phyloP scores from a whole-genome alignment of 495 filamentous ascomycete genomes.

The Tuber indicum region DNA sequence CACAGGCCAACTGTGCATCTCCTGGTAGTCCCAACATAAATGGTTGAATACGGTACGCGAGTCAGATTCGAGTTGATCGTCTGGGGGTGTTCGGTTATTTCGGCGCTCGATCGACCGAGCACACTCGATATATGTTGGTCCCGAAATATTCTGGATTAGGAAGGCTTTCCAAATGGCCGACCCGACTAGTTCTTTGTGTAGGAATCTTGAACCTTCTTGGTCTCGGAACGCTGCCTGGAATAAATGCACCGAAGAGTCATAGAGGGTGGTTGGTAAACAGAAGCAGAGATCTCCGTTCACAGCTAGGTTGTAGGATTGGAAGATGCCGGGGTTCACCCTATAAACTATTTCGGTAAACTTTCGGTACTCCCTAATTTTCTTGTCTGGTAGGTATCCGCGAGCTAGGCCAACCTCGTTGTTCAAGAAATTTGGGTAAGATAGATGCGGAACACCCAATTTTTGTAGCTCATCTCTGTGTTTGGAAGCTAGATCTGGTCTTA shows the following conservation, averaged over 20 bases:
- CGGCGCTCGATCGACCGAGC: slow-evolving; percentile 22
- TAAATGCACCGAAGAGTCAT: slow-evolving; percentile 14
- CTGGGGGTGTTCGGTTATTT: slow-evolving; percentile 7
- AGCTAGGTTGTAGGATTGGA: slow-evolving; percentile 19
- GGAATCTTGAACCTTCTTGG: slow-evolving; percentile 16
- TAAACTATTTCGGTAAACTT: slow-evolving; percentile 15
- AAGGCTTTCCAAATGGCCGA: slow-evolving; percentile 13
- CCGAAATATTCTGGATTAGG: slow-evolving; percentile 8
- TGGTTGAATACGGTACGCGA: slow-evolving; percentile 22
- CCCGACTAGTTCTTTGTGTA: slow-evolving; percentile 17
- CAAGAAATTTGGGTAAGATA: slow-evolving; percentile 19
- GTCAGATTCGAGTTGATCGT: slow-evolving; percentile 18
- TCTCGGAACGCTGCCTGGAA: slow-evolving; percentile 38
- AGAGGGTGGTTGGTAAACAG: slow-evolving; percentile 18
- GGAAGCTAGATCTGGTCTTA: slow-evolving; percentile 9
- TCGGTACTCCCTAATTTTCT: slow-evolving; percentile 19
- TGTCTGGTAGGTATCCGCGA: neutral
- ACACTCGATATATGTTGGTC: slow-evolving; percentile 14
- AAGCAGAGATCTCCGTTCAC: slow-evolving; percentile 21
- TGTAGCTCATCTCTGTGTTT: slow-evolving; percentile 9
- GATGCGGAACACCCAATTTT: slow-evolving; percentile 12
- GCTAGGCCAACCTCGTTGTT: slow-evolving; percentile 9
- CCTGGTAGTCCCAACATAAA: slow-evolving; percentile 25
- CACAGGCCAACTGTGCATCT: slow-evolving; percentile 13
- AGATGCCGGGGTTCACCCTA: neutral